Evolutionary conservation across 1,139 yeast genomes (phyloP).

Genomic region (Scheffersomyces titani): DNA sequence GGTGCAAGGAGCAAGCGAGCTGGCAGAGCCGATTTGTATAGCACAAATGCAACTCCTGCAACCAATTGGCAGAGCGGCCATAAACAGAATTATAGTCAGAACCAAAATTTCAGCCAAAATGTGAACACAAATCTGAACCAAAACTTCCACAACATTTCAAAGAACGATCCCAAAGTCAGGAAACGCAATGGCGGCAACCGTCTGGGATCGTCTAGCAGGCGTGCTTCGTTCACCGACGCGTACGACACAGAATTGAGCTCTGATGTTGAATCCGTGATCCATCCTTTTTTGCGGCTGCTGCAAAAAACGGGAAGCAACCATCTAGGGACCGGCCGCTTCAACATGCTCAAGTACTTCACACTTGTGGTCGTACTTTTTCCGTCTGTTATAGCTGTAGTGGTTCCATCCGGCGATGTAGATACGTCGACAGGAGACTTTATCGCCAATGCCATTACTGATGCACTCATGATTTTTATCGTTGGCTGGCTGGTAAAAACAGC

Average conservation of each 20-base stretch:
- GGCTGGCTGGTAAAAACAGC: conserved; percentile 29
- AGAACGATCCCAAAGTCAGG: background rate
- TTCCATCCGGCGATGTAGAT: conserved; percentile 7
- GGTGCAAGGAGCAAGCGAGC: background rate
- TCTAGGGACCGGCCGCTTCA: conserved; percentile 4
- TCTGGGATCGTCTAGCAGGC: background rate
- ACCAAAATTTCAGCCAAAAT: background rate
- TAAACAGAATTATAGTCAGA: background rate
- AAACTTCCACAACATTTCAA: background rate
- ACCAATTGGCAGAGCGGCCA: background rate
- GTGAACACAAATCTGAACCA: background rate
- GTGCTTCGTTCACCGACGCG: background rate
- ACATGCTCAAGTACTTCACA: conserved; percentile 11
- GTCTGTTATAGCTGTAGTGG: conserved; percentile 9
- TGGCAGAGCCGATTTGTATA: background rate
- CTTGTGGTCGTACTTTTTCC: conserved; percentile 12
- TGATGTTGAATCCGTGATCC: conserved; percentile 7
- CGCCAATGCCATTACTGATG: conserved; percentile 27
- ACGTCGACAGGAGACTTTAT: conserved; percentile 8
- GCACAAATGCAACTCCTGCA: background rate
- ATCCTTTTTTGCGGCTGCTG: conserved; percentile 7
- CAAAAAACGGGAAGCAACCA: background rate
- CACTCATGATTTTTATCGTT: conserved; percentile 26
- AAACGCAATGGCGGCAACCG: background rate
- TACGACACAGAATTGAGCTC: conserved; percentile 1